Conservation (phyloP, 306 rosid species). For the Medicago lupulina region DNA sequence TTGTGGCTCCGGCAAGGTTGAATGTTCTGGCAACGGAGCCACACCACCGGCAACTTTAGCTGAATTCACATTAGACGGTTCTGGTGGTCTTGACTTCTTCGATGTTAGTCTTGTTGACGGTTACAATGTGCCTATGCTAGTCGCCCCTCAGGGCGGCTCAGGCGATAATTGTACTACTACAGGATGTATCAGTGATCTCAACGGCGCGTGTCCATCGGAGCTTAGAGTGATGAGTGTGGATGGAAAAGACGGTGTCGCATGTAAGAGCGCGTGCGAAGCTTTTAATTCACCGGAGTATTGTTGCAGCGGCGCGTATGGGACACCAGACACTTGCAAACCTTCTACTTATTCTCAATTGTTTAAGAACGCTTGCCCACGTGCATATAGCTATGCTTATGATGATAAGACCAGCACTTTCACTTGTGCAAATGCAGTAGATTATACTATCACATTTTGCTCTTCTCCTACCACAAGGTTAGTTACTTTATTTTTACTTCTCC, state of each 20-base stretch:
- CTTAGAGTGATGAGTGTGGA: constrained; percentile 57
- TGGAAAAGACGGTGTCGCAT: constrained; percentile 55
- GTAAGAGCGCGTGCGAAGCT: constrained; percentile 91
- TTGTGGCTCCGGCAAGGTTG: constrained; percentile 73
- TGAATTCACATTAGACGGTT: constrained; percentile 78
- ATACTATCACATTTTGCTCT: constrained; percentile 78
- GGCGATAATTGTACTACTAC: constrained; percentile 68
- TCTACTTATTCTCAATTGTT: constrained; percentile 70
- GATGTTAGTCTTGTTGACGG: constrained; percentile 94
- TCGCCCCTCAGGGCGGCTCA: constrained; percentile 64
- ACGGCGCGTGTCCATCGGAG: constrained; percentile 79
- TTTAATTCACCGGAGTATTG: constrained; percentile 72
- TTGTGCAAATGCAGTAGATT: constrained; percentile 70
- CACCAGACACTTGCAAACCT: constrained; percentile 75
- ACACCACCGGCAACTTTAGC: constrained; percentile 83
- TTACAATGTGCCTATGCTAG: constrained; percentile 79
- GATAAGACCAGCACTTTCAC: constrained; percentile 84
- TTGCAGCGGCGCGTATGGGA: constrained; percentile 70
- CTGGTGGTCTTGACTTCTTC: constrained; percentile 75
- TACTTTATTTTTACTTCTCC: not conserved
- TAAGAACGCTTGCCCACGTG: constrained; percentile 87
- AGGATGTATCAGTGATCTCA: constrained; percentile 72
- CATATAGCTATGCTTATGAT: constrained; percentile 90
- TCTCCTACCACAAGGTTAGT: constrained; percentile 62
- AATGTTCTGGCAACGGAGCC: constrained; percentile 79